Evolutionary conservation across 495 filamentous ascomycete genomes (phyloP), one percentile per base, ranked within the genome.

Genomic region (Viridothelium virens): DNA sequence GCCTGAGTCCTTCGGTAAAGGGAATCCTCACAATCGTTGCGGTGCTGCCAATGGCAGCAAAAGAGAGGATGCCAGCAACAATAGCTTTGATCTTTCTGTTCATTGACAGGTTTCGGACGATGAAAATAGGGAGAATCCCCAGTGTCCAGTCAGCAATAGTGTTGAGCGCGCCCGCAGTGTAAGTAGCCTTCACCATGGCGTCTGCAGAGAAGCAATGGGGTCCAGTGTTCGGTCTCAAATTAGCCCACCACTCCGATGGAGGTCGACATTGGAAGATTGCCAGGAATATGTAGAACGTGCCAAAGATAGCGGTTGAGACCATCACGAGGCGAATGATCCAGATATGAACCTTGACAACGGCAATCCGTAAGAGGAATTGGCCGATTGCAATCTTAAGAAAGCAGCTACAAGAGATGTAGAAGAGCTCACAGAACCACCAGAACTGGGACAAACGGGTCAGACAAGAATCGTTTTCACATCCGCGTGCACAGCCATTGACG

Each of bases 191-290:
- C 34, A 70, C 68, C 12, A 72, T 70, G 14, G 72, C 44, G 1
- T 44, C 39, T 2, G 66, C 44, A 37, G 67, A 44, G 46, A 77
- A 70, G 47, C 76, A 78, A 37, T 70, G 53, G 38, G 61, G 67
- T 18, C 67, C 73, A 2, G 68, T 69, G 47, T 70, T 68, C 44
- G 66, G 66, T n/a, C 62, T 36, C 4, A 67, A 36, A n/a, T 16
- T 63, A 5, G 53, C 31, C 79, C 79, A 82, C 68, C 77, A 80
- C 65, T 69, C 73, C 12, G 66, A 62, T 25, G 76, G 67, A 9
- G 78, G 78, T 50, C 69, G 36, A 68, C 81, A 84, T 64, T 83
- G 79, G 38, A 83, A 73, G 50, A 79, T 48, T 66, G 76, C 71
- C 61, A 80, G 61, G 53, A 82, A 73, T 68, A 80, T 76, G 72